Evolutionary conservation across 2,329 filamentous ascomycete species (phyloP).

Genomic region (Coniella vitis): DNA sequence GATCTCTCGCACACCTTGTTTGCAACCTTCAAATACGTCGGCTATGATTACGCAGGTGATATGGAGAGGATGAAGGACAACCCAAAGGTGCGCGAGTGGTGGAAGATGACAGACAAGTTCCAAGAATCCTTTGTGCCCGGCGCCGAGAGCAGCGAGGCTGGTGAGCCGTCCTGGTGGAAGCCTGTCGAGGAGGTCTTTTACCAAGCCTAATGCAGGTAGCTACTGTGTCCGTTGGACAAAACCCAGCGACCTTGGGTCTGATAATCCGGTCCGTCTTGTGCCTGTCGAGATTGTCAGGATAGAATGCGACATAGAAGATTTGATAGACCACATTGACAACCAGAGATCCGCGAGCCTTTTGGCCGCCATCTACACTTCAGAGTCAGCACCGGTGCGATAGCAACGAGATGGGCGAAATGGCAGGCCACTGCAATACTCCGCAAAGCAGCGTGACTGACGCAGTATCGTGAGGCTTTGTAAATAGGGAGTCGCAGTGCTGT

Average conservation of each 20-base stretch:
- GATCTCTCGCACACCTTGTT: constrained; percentile 58
- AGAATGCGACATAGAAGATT: background rate
- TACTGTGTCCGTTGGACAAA: too few species aligned
- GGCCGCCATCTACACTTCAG: too few species aligned
- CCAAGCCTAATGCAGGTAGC: constrained; percentile 30
- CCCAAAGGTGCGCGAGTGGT: constrained; percentile 69
- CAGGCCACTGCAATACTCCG: too few species aligned
- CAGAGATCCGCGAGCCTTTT: background rate
- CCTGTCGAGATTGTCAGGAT: background rate
- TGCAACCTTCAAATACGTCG: constrained; percentile 73
- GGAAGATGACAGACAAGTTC: constrained; percentile 71
- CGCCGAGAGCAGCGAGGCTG: constrained; percentile 51
- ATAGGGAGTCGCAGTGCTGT: too few species aligned
- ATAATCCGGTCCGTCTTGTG: background rate
- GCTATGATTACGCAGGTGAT: constrained; percentile 63
- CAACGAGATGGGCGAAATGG: too few species aligned
- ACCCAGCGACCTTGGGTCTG: background rate
- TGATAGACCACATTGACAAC: background rate
- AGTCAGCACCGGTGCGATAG: too few species aligned
- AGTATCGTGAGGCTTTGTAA: too few species aligned
- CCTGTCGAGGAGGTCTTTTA: constrained; percentile 65
- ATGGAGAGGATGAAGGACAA: constrained; percentile 72
- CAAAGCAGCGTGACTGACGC: too few species aligned
- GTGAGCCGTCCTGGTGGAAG: constrained; percentile 62
- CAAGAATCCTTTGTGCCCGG: constrained; percentile 60